phyloP scores from a whole-genome alignment of 2,329 filamentous ascomycete species.

The Ophiocordyceps camponoti-saundersi region DNA sequence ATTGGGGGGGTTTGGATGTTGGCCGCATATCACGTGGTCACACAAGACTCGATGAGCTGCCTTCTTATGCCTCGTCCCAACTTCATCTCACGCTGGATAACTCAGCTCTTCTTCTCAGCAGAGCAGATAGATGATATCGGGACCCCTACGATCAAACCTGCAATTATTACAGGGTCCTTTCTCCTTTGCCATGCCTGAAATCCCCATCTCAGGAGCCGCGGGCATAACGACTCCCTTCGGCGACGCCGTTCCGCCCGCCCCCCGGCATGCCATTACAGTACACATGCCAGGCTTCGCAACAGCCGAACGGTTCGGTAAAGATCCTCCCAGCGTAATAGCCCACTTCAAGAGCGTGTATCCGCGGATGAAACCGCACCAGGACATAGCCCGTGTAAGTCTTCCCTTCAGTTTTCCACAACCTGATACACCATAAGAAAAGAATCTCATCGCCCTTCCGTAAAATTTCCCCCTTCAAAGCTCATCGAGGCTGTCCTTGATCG shows the following conservation, averaged over 20 bases:
- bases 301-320: neutral
- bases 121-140: no score
- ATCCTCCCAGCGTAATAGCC: neutral
- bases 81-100: no score
- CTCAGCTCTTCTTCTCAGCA: neutral
- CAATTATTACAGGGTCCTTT: no score
- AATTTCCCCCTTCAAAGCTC: neutral
- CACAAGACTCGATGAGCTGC: neutral
- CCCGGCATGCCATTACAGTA: constrained; percentile 1
- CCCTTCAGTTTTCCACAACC: neutral
- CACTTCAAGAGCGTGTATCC: constrained; percentile 1
- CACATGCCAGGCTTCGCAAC: neutral
- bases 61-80: neutral
- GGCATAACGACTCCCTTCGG: constrained; percentile 1
- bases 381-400: constrained; percentile 1
- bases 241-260: constrained; percentile 1
- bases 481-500: neutral
- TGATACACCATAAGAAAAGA: no score
- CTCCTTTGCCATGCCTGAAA: neutral
- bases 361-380: constrained; percentile 1
- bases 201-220: neutral
- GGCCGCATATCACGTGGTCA: no score
- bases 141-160: neutral
- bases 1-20: no score
- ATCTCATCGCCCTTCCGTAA: neutral